Conservation (phyloP, 352 stramenopile species). For the Thalassiosira ordinaria region DNA sequence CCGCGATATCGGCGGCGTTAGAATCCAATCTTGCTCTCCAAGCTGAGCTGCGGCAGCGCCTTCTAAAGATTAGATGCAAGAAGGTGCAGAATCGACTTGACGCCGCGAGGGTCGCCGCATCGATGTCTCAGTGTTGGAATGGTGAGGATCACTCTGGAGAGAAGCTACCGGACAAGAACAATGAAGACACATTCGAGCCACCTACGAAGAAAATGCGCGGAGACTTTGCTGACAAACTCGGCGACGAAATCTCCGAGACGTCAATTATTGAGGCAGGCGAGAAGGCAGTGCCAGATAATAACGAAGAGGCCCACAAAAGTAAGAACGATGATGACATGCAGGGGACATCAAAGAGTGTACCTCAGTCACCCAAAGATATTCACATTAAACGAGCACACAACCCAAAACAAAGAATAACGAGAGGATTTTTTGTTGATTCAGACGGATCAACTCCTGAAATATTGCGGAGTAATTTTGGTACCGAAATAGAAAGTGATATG, state of each 20-base stretch:
- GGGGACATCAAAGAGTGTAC: neutral
- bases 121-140: slow-evolving; percentile 17
- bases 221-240: neutral
- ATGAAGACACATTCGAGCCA: neutral
- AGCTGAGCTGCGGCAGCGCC: slow-evolving; percentile 40
- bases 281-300: neutral
- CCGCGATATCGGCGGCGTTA: slow-evolving; percentile 36
- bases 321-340: too few relatives aligned
- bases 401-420: slow-evolving; percentile 28
- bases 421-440: slow-evolving; percentile 51
- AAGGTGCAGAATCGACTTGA: slow-evolving; percentile 32
- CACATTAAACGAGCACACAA: slow-evolving; percentile 7
- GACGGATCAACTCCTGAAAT: slow-evolving; percentile 26
- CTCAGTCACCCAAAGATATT: neutral
- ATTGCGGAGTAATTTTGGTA: neutral
- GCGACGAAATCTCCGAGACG: too few relatives aligned
- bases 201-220: neutral
- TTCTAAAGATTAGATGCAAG: slow-evolving; percentile 29
- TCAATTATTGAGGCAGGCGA: neutral
- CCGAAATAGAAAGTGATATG: slow-evolving; percentile 12
- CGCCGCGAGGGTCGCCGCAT: slow-evolving; percentile 32
- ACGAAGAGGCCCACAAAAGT: neutral
- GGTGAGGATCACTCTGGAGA: slow-evolving; percentile 10
- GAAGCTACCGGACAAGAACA: neutral
- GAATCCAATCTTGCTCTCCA: slow-evolving; percentile 38